phyloP scores from a whole-genome alignment of 2,329 filamentous ascomycete species.

The Rhynchosporium secalis region DNA sequence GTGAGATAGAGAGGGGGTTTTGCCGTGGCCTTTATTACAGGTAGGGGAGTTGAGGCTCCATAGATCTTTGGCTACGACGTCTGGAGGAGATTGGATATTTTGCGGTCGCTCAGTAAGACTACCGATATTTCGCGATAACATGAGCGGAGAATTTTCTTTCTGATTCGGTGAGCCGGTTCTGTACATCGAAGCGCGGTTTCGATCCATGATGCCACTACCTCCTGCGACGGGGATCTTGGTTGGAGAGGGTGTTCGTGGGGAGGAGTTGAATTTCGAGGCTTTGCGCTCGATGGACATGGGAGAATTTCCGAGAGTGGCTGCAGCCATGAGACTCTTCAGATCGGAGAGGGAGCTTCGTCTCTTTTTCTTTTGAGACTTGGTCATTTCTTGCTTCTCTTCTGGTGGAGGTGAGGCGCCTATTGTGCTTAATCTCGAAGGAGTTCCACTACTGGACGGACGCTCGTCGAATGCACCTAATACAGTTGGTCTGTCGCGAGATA shows the following conservation, averaged over 20 bases:
- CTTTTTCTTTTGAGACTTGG: constrained; percentile 65
- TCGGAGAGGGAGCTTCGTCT: constrained; percentile 90
- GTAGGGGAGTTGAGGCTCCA: constrained; percentile 25
- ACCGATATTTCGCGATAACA: constrained; percentile 29
- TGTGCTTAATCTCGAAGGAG: constrained; percentile 33
- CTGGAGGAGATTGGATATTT: constrained; percentile 36
- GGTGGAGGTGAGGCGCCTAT: constrained; percentile 39
- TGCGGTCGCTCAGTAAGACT: constrained; percentile 37
- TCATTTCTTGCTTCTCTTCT: constrained; percentile 47
- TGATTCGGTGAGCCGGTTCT: constrained; percentile 33
- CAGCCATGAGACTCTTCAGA: constrained; percentile 67
- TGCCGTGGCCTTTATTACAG: constrained; percentile 30
- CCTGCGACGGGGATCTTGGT: constrained; percentile 37
- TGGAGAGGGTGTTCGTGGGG: constrained; percentile 39
- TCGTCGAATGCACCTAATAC: constrained; percentile 65
- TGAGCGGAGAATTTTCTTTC: constrained; percentile 35
- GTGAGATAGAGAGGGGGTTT: constrained; percentile 36
- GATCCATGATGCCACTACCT: constrained; percentile 33
- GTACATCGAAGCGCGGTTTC: constrained; percentile 30
- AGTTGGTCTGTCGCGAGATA: constrained; percentile 60
- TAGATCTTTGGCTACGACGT: constrained; percentile 34
- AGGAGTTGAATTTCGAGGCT: constrained; percentile 31
- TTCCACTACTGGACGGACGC: constrained; percentile 57
- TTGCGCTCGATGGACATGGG: constrained; percentile 36
- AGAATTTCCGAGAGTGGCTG: constrained; percentile 52